Conservation (phyloP, 2,329 filamentous ascomycete species). For the Botryotinia narcissicola region DNA sequence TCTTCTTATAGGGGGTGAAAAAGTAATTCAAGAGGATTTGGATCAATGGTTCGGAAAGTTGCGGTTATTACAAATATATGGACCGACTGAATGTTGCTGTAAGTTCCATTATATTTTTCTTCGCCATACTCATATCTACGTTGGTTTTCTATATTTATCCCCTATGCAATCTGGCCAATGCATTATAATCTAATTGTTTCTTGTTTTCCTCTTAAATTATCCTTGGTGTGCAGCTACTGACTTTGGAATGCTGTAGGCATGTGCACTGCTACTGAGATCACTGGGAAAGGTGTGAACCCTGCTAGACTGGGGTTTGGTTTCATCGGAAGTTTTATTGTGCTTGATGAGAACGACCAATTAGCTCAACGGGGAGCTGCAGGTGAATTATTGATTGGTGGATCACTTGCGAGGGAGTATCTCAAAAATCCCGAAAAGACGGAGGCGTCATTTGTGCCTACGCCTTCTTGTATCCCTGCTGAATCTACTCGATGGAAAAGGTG, state of each 20-base stretch:
- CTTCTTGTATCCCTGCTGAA: conserved; percentile 43
- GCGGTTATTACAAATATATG: conserved; percentile 56
- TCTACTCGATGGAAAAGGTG: conserved; percentile 44
- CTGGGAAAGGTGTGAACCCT: neutral
- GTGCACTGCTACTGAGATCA: conserved; percentile 2
- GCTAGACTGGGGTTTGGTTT: neutral
- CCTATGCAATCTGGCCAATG: no score
- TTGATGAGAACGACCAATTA: conserved; percentile 31
- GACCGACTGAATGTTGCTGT: conserved; percentile 48
- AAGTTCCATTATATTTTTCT: neutral
- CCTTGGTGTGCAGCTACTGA: neutral
- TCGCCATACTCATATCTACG: neutral
- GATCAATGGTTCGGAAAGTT: conserved; percentile 40
- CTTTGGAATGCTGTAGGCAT: neutral
- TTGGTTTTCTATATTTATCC: neutral
- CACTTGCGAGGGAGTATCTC: conserved; percentile 43
- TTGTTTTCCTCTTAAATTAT: neutral
- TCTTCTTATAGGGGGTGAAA: conserved; percentile 87
- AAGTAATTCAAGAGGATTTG: conserved; percentile 58
- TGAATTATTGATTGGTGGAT: conserved; percentile 43
- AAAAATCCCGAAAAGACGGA: conserved; percentile 40
- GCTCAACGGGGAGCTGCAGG: conserved; percentile 38
- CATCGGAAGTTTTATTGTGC: conserved; percentile 8
- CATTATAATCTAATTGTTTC: neutral
- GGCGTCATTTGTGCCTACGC: conserved; percentile 45